Percentiles rank a stretch among this genome's conserved stretches.
These are phyloP conservation scores for Podospora didyma DNA, from an alignment of 495 filamentous ascomycete species.

Conservation along the genomic window DNA sequence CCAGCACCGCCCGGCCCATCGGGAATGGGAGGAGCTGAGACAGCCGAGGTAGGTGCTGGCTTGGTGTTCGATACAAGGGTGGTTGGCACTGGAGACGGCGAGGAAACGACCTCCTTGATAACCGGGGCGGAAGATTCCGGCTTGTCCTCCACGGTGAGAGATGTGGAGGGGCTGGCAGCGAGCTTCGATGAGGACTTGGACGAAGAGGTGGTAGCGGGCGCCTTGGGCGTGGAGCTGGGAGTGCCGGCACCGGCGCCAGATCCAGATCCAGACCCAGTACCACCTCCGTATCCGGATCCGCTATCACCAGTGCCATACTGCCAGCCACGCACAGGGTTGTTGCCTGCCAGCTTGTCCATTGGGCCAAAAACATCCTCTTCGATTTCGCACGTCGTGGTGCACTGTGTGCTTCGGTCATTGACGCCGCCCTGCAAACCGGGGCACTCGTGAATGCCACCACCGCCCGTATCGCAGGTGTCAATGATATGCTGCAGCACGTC, in stretches of 20 bases:
- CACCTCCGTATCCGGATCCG: too few species aligned
- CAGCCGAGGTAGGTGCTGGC: too few species aligned
- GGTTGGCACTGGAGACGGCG: too few species aligned
- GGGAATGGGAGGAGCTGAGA: too few species aligned
- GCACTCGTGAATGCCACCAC: slow-evolving; percentile 53
- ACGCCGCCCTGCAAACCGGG: slow-evolving; percentile 40
- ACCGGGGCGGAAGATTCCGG: too few species aligned
- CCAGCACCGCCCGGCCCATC: too few species aligned
- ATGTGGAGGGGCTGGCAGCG: too few species aligned
- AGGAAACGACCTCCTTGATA: too few species aligned
- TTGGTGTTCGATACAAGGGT: too few species aligned
- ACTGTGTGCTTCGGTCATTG: slow-evolving; percentile 37
- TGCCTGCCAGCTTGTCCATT: slow-evolving; percentile 52
- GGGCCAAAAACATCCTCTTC: slow-evolving; percentile 27
- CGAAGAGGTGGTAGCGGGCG: neutral
- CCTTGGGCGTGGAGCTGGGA: neutral
- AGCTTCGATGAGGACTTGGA: too few species aligned
- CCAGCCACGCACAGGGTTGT: slow-evolving; percentile 48
- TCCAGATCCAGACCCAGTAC: slow-evolving; percentile 10
- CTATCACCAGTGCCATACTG: slow-evolving; percentile 21
- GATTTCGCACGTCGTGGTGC: slow-evolving; percentile 44
- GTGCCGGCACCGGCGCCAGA: slow-evolving; percentile 20
- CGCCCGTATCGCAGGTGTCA: slow-evolving; percentile 54
- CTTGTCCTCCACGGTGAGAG: too few species aligned
- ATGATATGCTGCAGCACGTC: slow-evolving; percentile 57